A percentile compares a stretch with the other conserved stretches of the same genome.
Conservation (phyloP, 176 grass and related monocot species). For the Chrysopogon serrulatus region DNA sequence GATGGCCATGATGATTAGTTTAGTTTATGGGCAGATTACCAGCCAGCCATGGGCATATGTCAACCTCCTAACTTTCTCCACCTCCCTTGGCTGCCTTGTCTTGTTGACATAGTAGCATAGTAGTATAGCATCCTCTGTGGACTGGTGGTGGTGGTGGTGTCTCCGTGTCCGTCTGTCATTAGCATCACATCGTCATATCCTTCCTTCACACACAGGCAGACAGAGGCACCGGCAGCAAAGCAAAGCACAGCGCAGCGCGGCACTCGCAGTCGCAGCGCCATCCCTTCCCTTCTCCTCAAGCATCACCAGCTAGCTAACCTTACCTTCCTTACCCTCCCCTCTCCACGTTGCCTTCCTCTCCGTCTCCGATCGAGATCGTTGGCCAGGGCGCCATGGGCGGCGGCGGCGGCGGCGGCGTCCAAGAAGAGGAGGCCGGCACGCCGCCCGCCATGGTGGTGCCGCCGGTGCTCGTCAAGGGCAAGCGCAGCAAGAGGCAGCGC, state of each 20-base stretch:
- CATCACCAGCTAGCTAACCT: slow-evolving; percentile 31
- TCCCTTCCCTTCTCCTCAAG: slow-evolving; percentile 21
- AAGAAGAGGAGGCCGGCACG: slow-evolving; percentile 30
- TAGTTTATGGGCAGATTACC: slow-evolving; percentile 32
- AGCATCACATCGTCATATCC: slow-evolving; percentile 16
- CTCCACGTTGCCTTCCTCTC: not conserved
- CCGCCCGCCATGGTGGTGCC: not conserved
- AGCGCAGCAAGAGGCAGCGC: slow-evolving; percentile 73
- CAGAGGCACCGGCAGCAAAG: not conserved
- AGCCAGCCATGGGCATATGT: slow-evolving; percentile 19
- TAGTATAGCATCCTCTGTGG: not conserved
- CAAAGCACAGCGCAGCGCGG: not conserved
- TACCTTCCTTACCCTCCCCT: not conserved
- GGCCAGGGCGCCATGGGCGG: slow-evolving; percentile 16
- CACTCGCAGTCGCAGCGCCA: slow-evolving; percentile 1
- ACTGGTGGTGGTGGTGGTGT: not conserved
- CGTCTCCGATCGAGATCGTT: not conserved
- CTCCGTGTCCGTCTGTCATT: not conserved
- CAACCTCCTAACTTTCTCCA: slow-evolving; percentile 26
- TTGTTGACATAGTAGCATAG: slow-evolving; percentile 48
- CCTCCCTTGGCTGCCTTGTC: not conserved
- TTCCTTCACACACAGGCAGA: not conserved
- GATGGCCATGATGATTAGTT: slow-evolving; percentile 1
- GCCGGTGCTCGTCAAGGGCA: slow-evolving; percentile 51
- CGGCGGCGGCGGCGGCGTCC: not conserved